Base-by-base conservation (phyloP, 1,139 yeast genomes). In the Suhomyces maxii region DNA sequence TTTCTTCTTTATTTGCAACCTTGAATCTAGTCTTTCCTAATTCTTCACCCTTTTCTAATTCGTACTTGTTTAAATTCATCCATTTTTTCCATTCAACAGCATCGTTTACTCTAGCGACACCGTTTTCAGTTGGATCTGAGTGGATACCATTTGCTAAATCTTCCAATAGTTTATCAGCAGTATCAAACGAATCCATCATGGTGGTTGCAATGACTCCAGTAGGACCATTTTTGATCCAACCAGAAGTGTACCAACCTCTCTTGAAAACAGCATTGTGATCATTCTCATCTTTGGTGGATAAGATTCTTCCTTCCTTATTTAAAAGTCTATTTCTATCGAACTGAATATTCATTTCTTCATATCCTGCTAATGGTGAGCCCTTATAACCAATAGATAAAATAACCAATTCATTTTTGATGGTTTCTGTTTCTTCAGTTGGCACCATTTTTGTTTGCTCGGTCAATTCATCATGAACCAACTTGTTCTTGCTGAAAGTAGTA, bases 201-300 rank as follows among this genome's bases (percentile, higher is more conserved):
- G 99, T 89, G 12, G 87, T 79, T 11, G 96, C 96, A 53, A 93
- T 93, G 6, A 90, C 96, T 1, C 99, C 99, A 34, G 80, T 78
- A 8, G 97, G 89, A 0, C 97, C 96, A 46, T 79, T 84, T 50
- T 86, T 83, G 45, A 91, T 86, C 99, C 99, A 93, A 0, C 99
- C 99, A 5, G 93, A 74, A 1, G 89, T 83, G 58, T 90, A 93
- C 54, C 89, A 69, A 0, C 91, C 88, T 1, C 75, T 71, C 25
- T 54, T 61, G 42, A 50, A 65, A 18, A 60, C 51, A 3, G 60
- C 53, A 36, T 56, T 55, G 30, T 53, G 60, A n/a, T 55, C 60
- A 13, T 53, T 55, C 31, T 55, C 58, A 1, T 61, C 54, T n/a
- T 59, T 53, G 0, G 49, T 47, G 12, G 68, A 61, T 11, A 77